Percentiles rank a stretch among this genome's conserved stretches.
phyloP scores from a whole-genome alignment of 148 eudicot genomes.

The Rhododendron kiyosumense region DNA sequence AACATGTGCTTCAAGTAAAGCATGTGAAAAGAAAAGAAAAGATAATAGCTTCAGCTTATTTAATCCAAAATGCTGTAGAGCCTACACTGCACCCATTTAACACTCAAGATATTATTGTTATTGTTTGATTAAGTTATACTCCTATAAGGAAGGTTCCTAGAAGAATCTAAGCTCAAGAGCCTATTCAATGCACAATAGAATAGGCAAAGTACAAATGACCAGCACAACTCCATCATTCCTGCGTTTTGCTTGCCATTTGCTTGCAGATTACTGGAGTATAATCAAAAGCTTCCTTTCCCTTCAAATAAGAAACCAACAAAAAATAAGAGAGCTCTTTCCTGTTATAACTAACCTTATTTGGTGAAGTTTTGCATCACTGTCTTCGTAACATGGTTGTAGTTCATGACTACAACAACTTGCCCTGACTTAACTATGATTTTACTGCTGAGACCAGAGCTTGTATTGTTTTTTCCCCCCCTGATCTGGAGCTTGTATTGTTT shows the following conservation, averaged over 20 bases:
- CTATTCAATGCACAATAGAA: constrained; percentile 10
- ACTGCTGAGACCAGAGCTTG: not conserved
- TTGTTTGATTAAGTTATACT: not conserved
- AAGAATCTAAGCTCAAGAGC: constrained; percentile 24
- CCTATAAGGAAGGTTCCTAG: not conserved
- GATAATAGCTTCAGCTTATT: not conserved
- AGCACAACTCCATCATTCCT: constrained; percentile 28
- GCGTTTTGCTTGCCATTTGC: constrained; percentile 29
- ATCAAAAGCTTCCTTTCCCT: constrained; percentile 16
- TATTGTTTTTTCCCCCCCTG: not conserved
- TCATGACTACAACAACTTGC: constrained; percentile 12
- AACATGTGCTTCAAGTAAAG: not conserved
- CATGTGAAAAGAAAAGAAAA: not conserved
- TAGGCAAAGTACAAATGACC: constrained; percentile 18
- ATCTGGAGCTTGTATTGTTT: not conserved
- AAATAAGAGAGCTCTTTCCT: not conserved
- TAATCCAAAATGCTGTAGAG: not conserved
- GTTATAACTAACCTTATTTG: constrained; percentile 10
- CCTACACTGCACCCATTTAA: not conserved
- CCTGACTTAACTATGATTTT: not conserved
- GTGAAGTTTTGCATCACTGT: constrained; percentile 13
- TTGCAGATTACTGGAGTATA: not conserved
- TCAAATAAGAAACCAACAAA: constrained; percentile 15
- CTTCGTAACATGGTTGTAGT: constrained; percentile 10
- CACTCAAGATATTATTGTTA: not conserved